These are phyloP conservation scores for Penicillium odoratum DNA, from an alignment of 495 filamentous ascomycete species.

Conservation along the genomic window DNA sequence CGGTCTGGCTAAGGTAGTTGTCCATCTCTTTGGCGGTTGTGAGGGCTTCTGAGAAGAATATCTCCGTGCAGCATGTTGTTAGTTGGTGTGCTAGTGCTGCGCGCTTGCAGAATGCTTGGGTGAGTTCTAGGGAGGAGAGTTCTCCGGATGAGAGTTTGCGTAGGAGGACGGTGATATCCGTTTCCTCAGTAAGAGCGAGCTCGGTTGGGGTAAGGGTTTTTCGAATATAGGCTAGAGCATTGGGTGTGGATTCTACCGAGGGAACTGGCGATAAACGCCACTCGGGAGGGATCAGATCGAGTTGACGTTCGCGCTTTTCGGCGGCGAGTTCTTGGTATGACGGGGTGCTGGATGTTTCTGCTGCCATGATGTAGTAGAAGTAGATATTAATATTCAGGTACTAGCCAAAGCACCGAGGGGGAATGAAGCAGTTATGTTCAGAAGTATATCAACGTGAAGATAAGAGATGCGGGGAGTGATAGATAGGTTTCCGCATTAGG, in stretches of 20 bases:
- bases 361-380: neutral
- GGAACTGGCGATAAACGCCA: constrained; percentile 33
- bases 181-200: constrained; percentile 51
- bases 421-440: constrained; percentile 8
- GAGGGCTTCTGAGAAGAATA: constrained; percentile 56
- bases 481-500: constrained; percentile 23
- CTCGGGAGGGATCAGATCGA: constrained; percentile 32
- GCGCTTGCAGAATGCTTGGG: constrained; percentile 58
- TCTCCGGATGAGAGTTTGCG: constrained; percentile 43
- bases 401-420: neutral
- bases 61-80: constrained; percentile 64
- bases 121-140: constrained; percentile 47
- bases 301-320: constrained; percentile 30
- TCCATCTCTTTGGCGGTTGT: constrained; percentile 43
- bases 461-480: constrained; percentile 17
- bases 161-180: constrained; percentile 43
- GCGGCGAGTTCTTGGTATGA: constrained; percentile 29
- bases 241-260: constrained; percentile 20
- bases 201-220: constrained; percentile 47
- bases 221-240: constrained; percentile 26
- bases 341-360: constrained; percentile 3
- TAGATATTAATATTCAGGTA: too few relatives aligned
- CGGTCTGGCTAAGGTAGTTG: constrained; percentile 36
- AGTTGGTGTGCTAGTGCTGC: constrained; percentile 59
- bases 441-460: constrained; percentile 5